phyloP scores from a whole-genome alignment of 352 stramenopile species.

The Phytophthora podocarpi region DNA sequence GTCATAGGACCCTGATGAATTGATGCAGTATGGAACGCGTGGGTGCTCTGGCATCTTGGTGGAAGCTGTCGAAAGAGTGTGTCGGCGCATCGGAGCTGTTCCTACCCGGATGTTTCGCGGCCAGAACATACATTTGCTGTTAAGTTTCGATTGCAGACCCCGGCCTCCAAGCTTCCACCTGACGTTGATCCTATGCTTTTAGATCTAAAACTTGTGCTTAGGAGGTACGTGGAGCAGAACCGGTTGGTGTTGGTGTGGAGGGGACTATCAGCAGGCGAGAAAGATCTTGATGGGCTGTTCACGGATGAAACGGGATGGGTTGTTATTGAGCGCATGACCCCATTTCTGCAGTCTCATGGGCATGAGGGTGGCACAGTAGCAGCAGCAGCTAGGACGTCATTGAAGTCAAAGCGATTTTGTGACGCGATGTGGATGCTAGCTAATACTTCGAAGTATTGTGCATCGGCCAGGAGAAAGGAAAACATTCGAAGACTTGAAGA shows the following conservation, averaged over 20 bases:
- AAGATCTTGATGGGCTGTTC: slow-evolving; percentile 31
- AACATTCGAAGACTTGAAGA: no score
- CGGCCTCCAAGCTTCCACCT: not conserved
- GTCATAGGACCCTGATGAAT: slow-evolving; percentile 7
- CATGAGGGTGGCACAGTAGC: not conserved
- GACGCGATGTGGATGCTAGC: no score
- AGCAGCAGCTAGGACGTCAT: slow-evolving; percentile 18
- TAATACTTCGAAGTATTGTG: no score
- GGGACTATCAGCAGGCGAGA: slow-evolving; percentile 40
- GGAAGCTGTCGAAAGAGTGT: slow-evolving; percentile 37
- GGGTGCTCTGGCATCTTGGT: slow-evolving; percentile 40
- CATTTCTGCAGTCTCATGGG: not conserved
- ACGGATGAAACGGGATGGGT: slow-evolving; percentile 43
- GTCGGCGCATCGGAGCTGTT: slow-evolving; percentile 33
- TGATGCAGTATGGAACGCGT: slow-evolving; percentile 41
- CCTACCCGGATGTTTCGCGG: slow-evolving; percentile 33
- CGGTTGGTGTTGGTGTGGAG: slow-evolving; percentile 38
- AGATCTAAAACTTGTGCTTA: slow-evolving; percentile 42
- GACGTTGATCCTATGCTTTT: slow-evolving; percentile 12
- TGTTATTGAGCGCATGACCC: slow-evolving; percentile 25
- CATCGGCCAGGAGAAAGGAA: no score
- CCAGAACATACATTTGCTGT: slow-evolving; percentile 43
- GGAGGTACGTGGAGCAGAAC: slow-evolving; percentile 39
- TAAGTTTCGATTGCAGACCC: slow-evolving; percentile 37
- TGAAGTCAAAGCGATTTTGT: no score